Conservation (phyloP, 1,139 yeast genomes). For the Saccharomyces hybrid region DNA sequence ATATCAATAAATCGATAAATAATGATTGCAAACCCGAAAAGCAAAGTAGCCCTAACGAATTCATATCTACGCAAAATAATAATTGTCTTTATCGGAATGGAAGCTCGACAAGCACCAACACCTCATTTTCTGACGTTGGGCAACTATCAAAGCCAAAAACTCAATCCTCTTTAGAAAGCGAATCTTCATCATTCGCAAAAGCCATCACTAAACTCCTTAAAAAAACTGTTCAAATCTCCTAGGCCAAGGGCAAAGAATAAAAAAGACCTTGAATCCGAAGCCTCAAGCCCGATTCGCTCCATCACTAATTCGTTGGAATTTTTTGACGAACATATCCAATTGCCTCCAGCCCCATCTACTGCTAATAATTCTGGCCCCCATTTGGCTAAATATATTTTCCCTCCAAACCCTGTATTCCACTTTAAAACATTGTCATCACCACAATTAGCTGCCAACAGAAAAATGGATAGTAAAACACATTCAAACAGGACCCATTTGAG, state of each 20-base stretch:
- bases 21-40: neutral
- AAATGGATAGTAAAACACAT: neutral
- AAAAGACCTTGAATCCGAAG: constrained; percentile 3
- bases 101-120: constrained; percentile 4
- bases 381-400: constrained; percentile 8
- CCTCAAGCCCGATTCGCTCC: neutral
- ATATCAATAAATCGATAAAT: neutral
- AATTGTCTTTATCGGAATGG: neutral
- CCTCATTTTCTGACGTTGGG: constrained; percentile 5
- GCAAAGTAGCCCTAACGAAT: neutral
- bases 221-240: constrained; percentile 29
- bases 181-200: constrained; percentile 4
- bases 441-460: neutral
- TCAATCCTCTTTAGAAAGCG: constrained; percentile 13
- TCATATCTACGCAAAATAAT: neutral
- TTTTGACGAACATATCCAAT: constrained; percentile 2
- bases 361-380: neutral
- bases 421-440: constrained; percentile 1
- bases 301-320: neutral
- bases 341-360: constrained; percentile 5
- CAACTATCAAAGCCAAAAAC: constrained; percentile 13
- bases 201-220: constrained; percentile 26
- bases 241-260: constrained; percentile 4
- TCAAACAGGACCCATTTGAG: constrained; percentile 8
- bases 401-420: constrained; percentile 11